phyloP scores from a whole-genome alignment of 2,329 filamentous ascomycete species.

The Fusarium marasasianum region DNA sequence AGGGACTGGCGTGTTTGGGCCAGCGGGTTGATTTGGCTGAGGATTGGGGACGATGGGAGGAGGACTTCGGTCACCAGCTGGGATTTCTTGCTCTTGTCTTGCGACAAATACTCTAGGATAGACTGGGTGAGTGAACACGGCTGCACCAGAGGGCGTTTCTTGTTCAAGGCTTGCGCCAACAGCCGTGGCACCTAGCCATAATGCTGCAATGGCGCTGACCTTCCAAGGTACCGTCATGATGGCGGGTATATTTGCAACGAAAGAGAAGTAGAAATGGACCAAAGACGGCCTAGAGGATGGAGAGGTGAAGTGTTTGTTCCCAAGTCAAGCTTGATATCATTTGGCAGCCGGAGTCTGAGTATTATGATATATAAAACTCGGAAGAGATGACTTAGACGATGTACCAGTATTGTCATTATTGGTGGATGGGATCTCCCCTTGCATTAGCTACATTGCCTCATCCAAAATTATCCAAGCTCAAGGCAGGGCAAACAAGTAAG shows the following conservation, averaged over 20 bases:
- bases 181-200: neutral
- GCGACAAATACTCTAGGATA: neutral
- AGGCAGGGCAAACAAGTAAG: neutral
- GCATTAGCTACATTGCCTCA: neutral
- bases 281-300: fast-evolving
- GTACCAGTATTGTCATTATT: too few species aligned
- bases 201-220: neutral
- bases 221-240: neutral
- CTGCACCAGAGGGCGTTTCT: neutral
- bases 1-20: neutral
- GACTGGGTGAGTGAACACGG: neutral
- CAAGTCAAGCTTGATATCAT: neutral
- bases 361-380: neutral
- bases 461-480: neutral
- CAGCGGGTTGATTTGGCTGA: neutral
- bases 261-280: too few species aligned
- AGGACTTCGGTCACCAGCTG: neutral
- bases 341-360: neutral
- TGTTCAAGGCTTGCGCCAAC: neutral
- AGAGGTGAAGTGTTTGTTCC: neutral
- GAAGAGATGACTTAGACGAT: too few species aligned
- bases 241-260: neutral
- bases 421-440: neutral
- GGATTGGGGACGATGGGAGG: neutral
- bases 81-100: neutral